Conservation (phyloP, 208 protist species). For the Vickermania ingenoplastis region DNA sequence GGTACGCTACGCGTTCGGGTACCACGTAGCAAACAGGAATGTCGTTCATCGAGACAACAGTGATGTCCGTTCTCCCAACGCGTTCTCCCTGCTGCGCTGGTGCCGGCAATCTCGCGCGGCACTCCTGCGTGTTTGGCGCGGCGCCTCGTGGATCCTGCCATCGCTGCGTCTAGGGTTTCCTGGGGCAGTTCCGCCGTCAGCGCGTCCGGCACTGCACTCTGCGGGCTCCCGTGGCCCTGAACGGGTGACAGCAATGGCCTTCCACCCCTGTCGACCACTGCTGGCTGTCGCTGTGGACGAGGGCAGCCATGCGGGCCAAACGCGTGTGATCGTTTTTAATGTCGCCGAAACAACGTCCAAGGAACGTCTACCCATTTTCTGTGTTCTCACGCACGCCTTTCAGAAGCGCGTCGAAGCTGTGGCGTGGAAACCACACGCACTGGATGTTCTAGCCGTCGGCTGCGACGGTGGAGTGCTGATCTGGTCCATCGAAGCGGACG, state of each 20-base stretch:
- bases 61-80: neutral
- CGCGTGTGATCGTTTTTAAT: constrained; percentile 60
- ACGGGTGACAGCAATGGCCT: constrained; percentile 41
- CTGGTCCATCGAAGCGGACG: constrained; percentile 37
- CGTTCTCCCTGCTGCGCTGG: neutral
- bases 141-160: constrained; percentile 27
- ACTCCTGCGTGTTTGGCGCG: constrained; percentile 10
- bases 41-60: neutral
- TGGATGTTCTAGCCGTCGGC: constrained; percentile 64
- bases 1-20: constrained; percentile 8
- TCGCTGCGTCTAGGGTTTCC: constrained; percentile 41
- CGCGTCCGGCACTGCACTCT: constrained; percentile 5
- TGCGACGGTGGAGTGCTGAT: constrained; percentile 64
- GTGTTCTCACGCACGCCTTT: constrained; percentile 65
- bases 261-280: constrained; percentile 42
- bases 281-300: constrained; percentile 65
- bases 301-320: constrained; percentile 15
- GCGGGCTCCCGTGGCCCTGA: constrained; percentile 23
- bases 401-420: constrained; percentile 41
- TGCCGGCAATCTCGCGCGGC: neutral
- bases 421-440: constrained; percentile 60
- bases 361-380: constrained; percentile 9
- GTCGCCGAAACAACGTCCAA: constrained; percentile 11
- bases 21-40: neutral
- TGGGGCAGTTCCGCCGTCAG: constrained; percentile 22